phyloP scores from a whole-genome alignment of 768 basidiomycete species.

The Hydnomerulius pinastri region DNA sequence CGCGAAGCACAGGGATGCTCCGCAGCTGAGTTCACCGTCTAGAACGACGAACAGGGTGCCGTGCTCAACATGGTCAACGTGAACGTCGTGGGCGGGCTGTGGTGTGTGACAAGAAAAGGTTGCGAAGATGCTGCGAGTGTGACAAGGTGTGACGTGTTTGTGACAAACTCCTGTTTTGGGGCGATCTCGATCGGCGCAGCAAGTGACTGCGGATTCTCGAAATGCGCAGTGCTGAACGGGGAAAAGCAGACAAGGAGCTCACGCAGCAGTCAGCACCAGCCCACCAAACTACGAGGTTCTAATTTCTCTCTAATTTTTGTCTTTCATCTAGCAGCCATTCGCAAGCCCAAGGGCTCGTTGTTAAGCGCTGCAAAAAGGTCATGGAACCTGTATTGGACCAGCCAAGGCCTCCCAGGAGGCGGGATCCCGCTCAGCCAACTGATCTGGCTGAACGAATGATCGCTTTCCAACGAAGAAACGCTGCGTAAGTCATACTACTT shows the following conservation, averaged over 20 bases:
- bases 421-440: conserved; percentile 41
- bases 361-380: conserved; percentile 4
- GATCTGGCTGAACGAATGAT: conserved; percentile 67
- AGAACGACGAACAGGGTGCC: not conserved
- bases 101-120: not conserved
- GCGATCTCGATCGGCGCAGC: conserved; percentile 38
- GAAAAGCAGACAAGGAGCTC: conserved; percentile 2
- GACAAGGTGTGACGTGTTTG: conserved; percentile 14
- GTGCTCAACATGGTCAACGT: no score
- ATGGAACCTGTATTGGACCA: conserved; percentile 33
- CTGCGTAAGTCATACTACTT: conserved; percentile 44
- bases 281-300: not conserved
- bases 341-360: not conserved
- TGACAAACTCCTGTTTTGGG: conserved; percentile 18
- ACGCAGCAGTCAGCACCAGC: conserved; percentile 8
- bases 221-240: conserved; percentile 19
- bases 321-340: not conserved
- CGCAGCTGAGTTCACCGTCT: not conserved
- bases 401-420: conserved; percentile 37
- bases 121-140: not conserved
- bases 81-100: not conserved
- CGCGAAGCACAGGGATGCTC: not conserved
- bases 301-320: not conserved
- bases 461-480: conserved; percentile 65
- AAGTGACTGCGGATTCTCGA: conserved; percentile 33